phyloP scores from a whole-genome alignment of 129 eudicot genomes.

The Flaveria sonorensis region DNA sequence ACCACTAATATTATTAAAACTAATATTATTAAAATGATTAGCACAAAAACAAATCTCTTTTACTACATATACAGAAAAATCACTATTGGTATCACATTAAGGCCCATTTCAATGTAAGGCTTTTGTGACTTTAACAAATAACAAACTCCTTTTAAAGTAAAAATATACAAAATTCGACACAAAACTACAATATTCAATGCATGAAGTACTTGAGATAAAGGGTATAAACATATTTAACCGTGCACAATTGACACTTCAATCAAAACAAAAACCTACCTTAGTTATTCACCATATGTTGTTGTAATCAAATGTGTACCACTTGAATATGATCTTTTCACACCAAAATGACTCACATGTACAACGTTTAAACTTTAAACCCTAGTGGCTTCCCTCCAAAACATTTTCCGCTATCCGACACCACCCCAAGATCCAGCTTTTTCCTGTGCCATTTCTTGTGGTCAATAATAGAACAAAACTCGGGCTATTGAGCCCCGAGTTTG shows the following conservation, averaged over 20 bases:
- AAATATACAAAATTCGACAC: neutral
- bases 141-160: neutral
- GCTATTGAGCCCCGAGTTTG: conserved; percentile 35
- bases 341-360: conserved; percentile 31
- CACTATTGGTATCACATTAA: neutral
- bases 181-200: neutral
- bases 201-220: neutral
- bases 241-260: neutral
- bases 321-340: conserved; percentile 51
- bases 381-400: conserved; percentile 7
- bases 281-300: neutral
- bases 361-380: conserved; percentile 30
- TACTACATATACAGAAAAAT: too few species aligned
- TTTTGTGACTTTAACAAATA: neutral
- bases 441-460: conserved; percentile 30
- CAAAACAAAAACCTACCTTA: too few species aligned
- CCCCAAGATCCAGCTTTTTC: neutral
- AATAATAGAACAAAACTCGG: conserved; percentile 29
- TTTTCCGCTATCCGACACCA: conserved; percentile 37
- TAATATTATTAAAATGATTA: too few species aligned
- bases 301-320: conserved; percentile 48
- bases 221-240: neutral
- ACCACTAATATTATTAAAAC: too few species aligned
- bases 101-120: neutral
- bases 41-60: too few species aligned